Percentiles rank a stretch among this genome's conserved stretches.
phyloP scores from a whole-genome alignment of 345 rosid species.

The Euphorbia tirucalli region DNA sequence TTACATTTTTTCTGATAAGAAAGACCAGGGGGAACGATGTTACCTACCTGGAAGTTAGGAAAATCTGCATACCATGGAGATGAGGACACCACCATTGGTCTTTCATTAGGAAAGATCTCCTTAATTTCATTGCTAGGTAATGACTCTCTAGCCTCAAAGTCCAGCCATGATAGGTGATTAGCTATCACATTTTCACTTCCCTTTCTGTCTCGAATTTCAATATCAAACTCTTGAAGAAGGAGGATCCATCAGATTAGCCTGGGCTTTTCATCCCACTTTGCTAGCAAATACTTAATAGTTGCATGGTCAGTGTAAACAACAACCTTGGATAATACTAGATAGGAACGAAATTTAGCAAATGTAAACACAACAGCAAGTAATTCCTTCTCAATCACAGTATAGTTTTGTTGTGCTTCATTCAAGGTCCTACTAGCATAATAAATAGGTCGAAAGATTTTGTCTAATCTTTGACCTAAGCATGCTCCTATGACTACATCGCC shows the following conservation, averaged over 20 bases:
- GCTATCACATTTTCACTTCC: background rate
- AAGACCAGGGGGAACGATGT: too few species aligned
- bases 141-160: too few species aligned
- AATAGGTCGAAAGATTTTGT: background rate
- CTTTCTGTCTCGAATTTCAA: background rate
- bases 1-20: too few species aligned
- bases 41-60: too few species aligned
- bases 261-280: background rate
- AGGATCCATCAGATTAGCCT: background rate
- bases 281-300: background rate
- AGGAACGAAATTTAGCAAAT: background rate
- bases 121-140: too few species aligned
- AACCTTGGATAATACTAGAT: background rate
- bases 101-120: too few species aligned
- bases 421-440: background rate
- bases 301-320: background rate
- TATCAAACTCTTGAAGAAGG: background rate
- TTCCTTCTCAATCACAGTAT: background rate
- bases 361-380: background rate
- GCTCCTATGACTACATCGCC: too few species aligned
- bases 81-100: too few species aligned
- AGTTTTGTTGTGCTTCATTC: background rate
- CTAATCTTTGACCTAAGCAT: too few species aligned
- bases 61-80: too few species aligned
- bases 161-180: background rate